These are phyloP conservation scores for Trichoderma atrobrunneum DNA, from an alignment of 2,329 filamentous ascomycete genomes.

Conservation along the genomic window DNA sequence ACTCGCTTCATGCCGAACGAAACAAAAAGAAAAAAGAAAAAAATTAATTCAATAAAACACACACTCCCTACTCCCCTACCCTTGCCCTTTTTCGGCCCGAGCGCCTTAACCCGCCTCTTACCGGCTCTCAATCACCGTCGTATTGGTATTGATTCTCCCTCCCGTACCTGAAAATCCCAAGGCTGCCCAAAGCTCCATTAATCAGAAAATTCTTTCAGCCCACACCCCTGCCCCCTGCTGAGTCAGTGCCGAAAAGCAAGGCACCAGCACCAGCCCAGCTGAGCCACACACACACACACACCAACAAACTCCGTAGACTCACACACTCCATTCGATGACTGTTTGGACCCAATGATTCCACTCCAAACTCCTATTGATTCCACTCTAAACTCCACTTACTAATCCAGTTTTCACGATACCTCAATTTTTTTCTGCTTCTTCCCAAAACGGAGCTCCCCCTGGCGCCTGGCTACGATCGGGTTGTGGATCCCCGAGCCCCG, in stretches of 20 bases:
- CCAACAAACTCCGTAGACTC: neutral
- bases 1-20: no score
- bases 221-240: neutral
- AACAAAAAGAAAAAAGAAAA: no score
- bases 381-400: neutral
- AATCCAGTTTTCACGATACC: neutral
- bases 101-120: neutral
- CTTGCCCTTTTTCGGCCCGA: neutral
- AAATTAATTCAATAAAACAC: neutral
- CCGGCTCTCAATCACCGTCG: neutral
- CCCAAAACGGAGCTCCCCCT: neutral
- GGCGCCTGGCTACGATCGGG: conserved; percentile 16
- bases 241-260: neutral
- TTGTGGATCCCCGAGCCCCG: neutral
- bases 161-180: conserved; percentile 1
- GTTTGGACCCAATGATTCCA: neutral
- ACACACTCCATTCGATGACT: neutral
- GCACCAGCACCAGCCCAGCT: neutral
- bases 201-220: neutral
- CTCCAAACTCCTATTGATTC: neutral
- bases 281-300: neutral
- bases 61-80: no score
- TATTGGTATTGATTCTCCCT: neutral
- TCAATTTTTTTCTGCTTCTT: neutral
- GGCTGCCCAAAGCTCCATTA: neutral